Evolutionary conservation across 2,329 filamentous ascomycete genomes (phyloP).

Genomic region (Bimuria novae-zelandiae): DNA sequence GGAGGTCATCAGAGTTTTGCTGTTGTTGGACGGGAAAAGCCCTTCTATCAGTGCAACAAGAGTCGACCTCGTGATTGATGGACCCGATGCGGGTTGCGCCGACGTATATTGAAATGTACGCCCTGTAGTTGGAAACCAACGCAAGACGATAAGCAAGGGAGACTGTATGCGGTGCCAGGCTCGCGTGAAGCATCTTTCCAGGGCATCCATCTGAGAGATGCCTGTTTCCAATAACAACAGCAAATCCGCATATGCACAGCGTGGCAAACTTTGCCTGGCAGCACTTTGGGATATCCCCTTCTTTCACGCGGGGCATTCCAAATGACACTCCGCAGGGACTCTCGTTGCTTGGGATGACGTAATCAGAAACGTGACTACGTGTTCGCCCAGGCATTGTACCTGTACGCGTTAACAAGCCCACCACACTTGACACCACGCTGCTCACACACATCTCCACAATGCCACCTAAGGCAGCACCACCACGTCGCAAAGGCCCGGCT

Average conservation of each 20-base stretch:
- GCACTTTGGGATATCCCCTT: background rate
- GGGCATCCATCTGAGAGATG: background rate
- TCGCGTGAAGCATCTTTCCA: slow-evolving; percentile 1
- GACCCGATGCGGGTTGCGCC: slow-evolving; percentile 12
- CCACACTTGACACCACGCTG: slow-evolving; percentile 2
- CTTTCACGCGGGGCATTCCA: no score
- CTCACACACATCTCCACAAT: slow-evolving; percentile 12
- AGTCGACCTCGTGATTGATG: slow-evolving; percentile 14
- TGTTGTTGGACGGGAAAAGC: slow-evolving; percentile 5
- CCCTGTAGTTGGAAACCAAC: background rate
- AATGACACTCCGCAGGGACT: no score
- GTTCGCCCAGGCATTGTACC: background rate
- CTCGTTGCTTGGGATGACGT: background rate
- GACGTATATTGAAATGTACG: background rate
- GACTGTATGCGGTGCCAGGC: slow-evolving; percentile 4
- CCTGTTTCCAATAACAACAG: no score
- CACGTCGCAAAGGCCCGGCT: slow-evolving; percentile 38
- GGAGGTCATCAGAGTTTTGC: background rate
- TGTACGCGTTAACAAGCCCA: background rate
- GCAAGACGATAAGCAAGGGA: background rate
- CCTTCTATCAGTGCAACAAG: slow-evolving; percentile 10
- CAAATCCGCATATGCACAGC: no score
- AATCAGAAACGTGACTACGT: slow-evolving; percentile 5
- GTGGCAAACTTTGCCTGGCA: background rate
- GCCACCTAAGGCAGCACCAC: slow-evolving; percentile 31